Evolutionary conservation across 2,329 filamentous ascomycete genomes (phyloP), one percentile per base, ranked within the genome.

Genomic region (Pseudocercospora pini-densiflorae): DNA sequence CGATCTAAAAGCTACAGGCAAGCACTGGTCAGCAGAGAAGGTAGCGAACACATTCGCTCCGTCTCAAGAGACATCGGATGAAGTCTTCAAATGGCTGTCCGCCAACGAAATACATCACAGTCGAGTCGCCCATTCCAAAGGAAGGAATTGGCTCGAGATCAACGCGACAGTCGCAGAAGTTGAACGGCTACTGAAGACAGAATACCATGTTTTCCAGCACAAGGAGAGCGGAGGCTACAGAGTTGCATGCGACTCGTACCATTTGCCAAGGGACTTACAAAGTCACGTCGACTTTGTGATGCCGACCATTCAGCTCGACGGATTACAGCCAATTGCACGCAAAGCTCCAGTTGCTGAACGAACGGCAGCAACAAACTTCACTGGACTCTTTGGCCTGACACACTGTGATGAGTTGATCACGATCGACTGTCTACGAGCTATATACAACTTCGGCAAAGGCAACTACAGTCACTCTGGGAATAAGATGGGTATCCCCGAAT

Each of bases 161-260:
- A 79, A 83, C 67, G 78, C 79, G 6, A 74, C 76, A 1, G 77
- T 77, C 8, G 65, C 69, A 5, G 76, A 83, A 58, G 77, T 77
- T 1, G 81, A 83, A 29, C 65, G 64, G n/a, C 71, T 83, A 2
- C 71, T 83, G n/a, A 75, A 77, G 68, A 76, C 81, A 59, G 86
- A 89, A 69, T 88, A 85, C 59, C 86, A 88, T 64, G 81, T 87
- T 36, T 85, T 86, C 65, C 87, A 90, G 74, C 85, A 88, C 75
- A 82, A 83, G 12, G 78, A 83, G 6, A 77, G n/a, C 53, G 75
- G 53, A 76, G 73, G 79, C 71, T 82, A 77, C 69, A 74, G 68
- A 45, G 72, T 81, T 45, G 80, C 78, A 31, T 81, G 78, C 62
- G 78, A 79, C 57, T 73, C 71, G 72, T 79, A 86, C 72, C 83